Conservation (phyloP, 2,329 filamentous ascomycete species). For the Malbranchea zuffiana region DNA sequence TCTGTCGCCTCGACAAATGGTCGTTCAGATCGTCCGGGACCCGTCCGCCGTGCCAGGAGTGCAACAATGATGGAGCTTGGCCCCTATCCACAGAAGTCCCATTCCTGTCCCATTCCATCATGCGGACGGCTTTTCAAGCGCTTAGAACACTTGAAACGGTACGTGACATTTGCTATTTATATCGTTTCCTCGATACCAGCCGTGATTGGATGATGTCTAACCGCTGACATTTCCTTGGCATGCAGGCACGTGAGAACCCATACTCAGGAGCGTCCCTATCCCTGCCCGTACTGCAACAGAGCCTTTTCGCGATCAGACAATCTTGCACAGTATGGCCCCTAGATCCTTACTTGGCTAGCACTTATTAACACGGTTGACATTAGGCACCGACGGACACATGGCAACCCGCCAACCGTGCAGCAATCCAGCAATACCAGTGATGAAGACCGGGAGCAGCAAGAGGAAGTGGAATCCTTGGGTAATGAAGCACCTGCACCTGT, state of each 20-base stretch:
- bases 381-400: slow-evolving; percentile 69
- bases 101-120: slow-evolving; percentile 97
- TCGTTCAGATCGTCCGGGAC: slow-evolving; percentile 49
- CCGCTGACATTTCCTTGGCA: slow-evolving; percentile 41
- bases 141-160: slow-evolving; percentile 98
- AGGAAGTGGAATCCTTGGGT: slow-evolving; percentile 69
- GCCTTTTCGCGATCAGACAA: slow-evolving; percentile 98
- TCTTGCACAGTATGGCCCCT: slow-evolving; percentile 74
- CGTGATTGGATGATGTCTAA: slow-evolving; percentile 28
- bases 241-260: slow-evolving; percentile 94
- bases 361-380: slow-evolving; percentile 7
- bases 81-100: slow-evolving; percentile 93
- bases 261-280: slow-evolving; percentile 97
- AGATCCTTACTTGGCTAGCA: not conserved
- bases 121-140: slow-evolving; percentile 97
- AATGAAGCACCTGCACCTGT: slow-evolving; percentile 55
- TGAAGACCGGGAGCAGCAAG: slow-evolving; percentile 79
- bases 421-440: slow-evolving; percentile 41
- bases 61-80: slow-evolving; percentile 94
- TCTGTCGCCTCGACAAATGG: slow-evolving; percentile 27
- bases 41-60: slow-evolving; percentile 79
- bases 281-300: slow-evolving; percentile 96
- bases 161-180: slow-evolving; percentile 42
- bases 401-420: slow-evolving; percentile 51
- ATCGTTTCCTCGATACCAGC: slow-evolving; percentile 11